Conservation (phyloP, 306 rosid species). For the Erythrophleum fordii region DNA sequence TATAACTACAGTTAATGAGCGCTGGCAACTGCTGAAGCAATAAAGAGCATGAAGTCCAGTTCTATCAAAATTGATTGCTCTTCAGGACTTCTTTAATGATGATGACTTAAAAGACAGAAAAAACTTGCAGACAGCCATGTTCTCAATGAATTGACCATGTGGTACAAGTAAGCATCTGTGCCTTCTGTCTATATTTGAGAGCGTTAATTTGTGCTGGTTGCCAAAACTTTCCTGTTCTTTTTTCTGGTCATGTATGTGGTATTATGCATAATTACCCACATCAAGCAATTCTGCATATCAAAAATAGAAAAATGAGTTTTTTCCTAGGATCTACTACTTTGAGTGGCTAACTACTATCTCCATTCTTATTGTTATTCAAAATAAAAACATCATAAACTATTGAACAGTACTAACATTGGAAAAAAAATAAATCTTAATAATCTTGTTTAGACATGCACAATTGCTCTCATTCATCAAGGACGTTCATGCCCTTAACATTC, state of each 20-base stretch:
- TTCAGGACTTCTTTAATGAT: conserved; percentile 59
- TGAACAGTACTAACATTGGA: neutral
- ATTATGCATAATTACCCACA: neutral
- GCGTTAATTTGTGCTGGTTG: neutral
- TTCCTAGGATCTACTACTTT: neutral
- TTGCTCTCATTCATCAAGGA: neutral
- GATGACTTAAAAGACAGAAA: conserved; percentile 35
- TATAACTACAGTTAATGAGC: conserved; percentile 66
- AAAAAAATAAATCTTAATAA: neutral
- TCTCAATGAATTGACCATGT: conserved; percentile 20
- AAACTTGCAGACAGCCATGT: conserved; percentile 46
- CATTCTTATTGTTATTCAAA: neutral
- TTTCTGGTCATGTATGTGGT: too few relatives aligned
- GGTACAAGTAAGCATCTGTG: conserved; percentile 22
- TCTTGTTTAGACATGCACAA: neutral
- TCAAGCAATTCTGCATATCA: neutral
- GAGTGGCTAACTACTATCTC: neutral
- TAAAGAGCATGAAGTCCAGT: conserved; percentile 51
- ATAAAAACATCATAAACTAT: neutral
- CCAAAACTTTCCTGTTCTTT: too few relatives aligned
- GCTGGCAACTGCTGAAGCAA: conserved; percentile 68
- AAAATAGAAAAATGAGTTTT: neutral
- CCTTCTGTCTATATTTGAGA: neutral
- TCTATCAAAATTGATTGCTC: conserved; percentile 57
- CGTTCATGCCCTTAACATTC: neutral